A percentile compares a stretch with the other conserved stretches of the same genome.
Evolutionary conservation across 306 rosid species (phyloP).

Genomic region (Erythrophleum fordii): DNA sequence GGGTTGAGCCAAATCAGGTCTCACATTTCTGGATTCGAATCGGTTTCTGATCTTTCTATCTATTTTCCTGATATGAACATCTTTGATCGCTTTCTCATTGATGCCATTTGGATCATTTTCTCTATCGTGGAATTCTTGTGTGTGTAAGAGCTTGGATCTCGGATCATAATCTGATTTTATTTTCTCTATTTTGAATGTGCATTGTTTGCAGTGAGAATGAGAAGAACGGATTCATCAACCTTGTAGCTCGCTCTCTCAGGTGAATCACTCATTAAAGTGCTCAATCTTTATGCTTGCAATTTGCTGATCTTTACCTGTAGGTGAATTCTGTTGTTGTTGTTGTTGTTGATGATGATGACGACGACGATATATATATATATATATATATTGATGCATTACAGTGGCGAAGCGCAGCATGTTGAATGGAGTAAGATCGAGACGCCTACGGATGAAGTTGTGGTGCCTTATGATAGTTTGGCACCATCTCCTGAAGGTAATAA

Average conservation of each 20-base stretch:
- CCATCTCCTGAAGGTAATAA: slow-evolving; percentile 69
- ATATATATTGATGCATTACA: slow-evolving; percentile 38
- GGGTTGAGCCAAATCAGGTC: slow-evolving; percentile 65
- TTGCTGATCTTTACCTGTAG: slow-evolving; percentile 3
- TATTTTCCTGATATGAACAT: not conserved
- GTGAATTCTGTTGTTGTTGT: too few relatives aligned
- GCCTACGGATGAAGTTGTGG: slow-evolving; percentile 96
- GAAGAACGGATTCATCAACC: slow-evolving; percentile 25
- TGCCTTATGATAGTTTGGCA: slow-evolving; percentile 82
- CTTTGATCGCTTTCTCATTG: not conserved
- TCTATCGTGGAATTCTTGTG: not conserved
- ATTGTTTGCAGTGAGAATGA: slow-evolving; percentile 9
- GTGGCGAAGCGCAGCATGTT: slow-evolving; percentile 93
- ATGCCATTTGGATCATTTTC: not conserved
- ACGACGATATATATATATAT: too few relatives aligned
- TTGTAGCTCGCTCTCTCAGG: slow-evolving; percentile 81
- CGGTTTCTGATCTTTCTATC: not conserved
- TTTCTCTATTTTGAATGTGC: not conserved
- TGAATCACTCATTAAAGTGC: slow-evolving; percentile 27
- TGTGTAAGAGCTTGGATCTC: not conserved
- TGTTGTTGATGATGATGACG: too few relatives aligned
- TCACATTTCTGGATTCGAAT: slow-evolving; percentile 10
- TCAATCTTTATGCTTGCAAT: slow-evolving; percentile 16
- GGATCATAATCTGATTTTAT: slow-evolving; percentile 1
- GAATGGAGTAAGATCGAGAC: slow-evolving; percentile 99